A percentile compares a stretch with the other conserved stretches of the same genome.
Evolutionary conservation across 2,329 filamentous ascomycete species (phyloP).

Genomic region (Clarireedia sp.): DNA sequence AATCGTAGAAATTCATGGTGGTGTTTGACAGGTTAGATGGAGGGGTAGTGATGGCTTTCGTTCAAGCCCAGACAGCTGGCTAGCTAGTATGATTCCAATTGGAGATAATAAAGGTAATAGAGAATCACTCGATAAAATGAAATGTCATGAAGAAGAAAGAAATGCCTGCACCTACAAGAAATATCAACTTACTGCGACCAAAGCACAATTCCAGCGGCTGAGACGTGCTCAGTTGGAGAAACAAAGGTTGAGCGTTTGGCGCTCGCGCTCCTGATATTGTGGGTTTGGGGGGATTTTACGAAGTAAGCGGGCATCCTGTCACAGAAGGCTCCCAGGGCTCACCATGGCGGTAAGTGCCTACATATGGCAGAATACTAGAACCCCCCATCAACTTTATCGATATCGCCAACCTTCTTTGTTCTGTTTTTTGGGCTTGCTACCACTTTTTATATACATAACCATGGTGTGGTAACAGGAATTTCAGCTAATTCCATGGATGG

Average conservation of each 20-base stretch:
- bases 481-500: slow-evolving; percentile 46
- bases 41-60: too few relatives aligned
- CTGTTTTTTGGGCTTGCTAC: background rate
- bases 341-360: too few relatives aligned
- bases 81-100: background rate
- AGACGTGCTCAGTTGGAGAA: slow-evolving; percentile 4
- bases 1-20: slow-evolving; percentile 24
- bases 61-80: too few relatives aligned
- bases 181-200: background rate
- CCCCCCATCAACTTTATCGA: background rate
- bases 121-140: background rate
- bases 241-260: too few relatives aligned
- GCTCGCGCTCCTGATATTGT: too few relatives aligned
- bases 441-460: slow-evolving; percentile 6
- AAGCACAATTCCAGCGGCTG: slow-evolving; percentile 9
- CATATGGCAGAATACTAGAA: background rate
- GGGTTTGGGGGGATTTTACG: background rate
- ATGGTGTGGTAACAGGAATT: slow-evolving; percentile 5
- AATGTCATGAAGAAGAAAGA: background rate
- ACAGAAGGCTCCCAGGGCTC: too few relatives aligned
- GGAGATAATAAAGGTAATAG: background rate
- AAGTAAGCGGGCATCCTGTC: too few relatives aligned
- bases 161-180: background rate
- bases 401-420: background rate
- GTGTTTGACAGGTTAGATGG: background rate